Conservation (phyloP, 805 yeast genomes). For the Candida arabinofermentans region DNA sequence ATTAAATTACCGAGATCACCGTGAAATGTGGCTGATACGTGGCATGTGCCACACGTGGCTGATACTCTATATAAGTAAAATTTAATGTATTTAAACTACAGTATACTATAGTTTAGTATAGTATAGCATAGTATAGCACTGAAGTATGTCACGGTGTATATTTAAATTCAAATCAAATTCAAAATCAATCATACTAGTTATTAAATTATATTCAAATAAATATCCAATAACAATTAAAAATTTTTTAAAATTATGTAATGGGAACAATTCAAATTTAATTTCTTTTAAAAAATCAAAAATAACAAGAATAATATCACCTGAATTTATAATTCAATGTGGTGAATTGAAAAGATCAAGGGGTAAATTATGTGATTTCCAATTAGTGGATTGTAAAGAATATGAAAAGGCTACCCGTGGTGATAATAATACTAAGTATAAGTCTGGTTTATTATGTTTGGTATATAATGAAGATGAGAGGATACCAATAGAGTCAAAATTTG, state of each 20-base stretch:
- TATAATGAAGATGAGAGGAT: not conserved
- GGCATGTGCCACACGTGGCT: too few relatives aligned
- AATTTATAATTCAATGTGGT: constrained; percentile 26
- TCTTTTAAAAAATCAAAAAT: constrained; percentile 18
- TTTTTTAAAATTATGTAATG: constrained; percentile 13
- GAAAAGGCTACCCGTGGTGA: too few relatives aligned
- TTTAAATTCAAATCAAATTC: constrained; percentile 3
- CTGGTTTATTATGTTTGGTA: constrained; percentile 17
- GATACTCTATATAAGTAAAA: too few relatives aligned
- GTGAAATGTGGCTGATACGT: too few relatives aligned
- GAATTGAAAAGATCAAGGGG: constrained; percentile 9
- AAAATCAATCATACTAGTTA: constrained; percentile 6
- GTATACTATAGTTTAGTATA: too few relatives aligned
- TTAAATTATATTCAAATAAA: constrained; percentile 8
- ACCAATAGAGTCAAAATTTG: constrained; percentile 8
- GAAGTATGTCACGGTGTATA: too few relatives aligned
- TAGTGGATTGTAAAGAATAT: constrained; percentile 10
- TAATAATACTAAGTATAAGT: constrained; percentile 2
- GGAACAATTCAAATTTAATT: constrained; percentile 1
- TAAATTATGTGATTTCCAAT: not conserved
- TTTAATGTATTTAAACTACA: too few relatives aligned
- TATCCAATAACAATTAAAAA: constrained; percentile 13
- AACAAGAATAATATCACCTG: constrained; percentile 27
- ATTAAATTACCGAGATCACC: too few relatives aligned
- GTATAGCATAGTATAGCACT: too few relatives aligned